Evolutionary conservation across 768 basidiomycete genomes (phyloP), one percentile per base, ranked within the genome.

Genomic region (Boletus reticulatus): DNA sequence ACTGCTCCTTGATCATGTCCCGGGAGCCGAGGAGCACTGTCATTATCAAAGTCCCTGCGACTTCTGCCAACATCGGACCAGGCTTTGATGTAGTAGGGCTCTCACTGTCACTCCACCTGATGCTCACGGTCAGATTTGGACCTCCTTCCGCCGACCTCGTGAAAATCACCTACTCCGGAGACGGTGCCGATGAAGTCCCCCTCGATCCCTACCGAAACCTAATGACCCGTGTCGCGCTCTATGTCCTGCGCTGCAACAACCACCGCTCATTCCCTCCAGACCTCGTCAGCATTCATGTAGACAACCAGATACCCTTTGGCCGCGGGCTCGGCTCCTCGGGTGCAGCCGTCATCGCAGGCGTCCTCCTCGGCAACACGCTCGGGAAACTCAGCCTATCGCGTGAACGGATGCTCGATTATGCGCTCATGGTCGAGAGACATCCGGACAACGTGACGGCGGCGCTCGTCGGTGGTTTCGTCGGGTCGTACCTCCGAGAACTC

Each of bases 81-180:
- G 96, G 96, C 24, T 99, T 99, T 73, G 97, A 99, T 72, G 97
- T 98, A 59, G 94, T 98, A 61, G 97, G 97, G n/a, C 87, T 99
- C 59, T 95, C 96, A 0, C 85, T 98, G 22, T 93, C 92, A 1
- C 83, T 97, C 31, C 80, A 87, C 62, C 82, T 98, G 62, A 87
- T 84, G 16, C 80, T 98, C 65, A 80, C 80, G 45, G 87, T 94
- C 63, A 77, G 77, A 46, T 66, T 80, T 13, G 64, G 66, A 3
- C 46, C 66, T 29, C 61, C 70, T 9, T 68, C 76, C n/a, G 75
- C 80, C 42, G 56, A 70, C 19, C 76, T 78, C 8, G 92, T 94
- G 8, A 69, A 66, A 46, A 80, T 98, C 66, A 80, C 82, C 32
- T 93, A 97, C 76, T 74, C 84, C 1, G 97, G 97, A 43, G 88